phyloP scores from a whole-genome alignment of 2,329 filamentous ascomycete genomes.

The Pseudogymnoascus sp. region DNA sequence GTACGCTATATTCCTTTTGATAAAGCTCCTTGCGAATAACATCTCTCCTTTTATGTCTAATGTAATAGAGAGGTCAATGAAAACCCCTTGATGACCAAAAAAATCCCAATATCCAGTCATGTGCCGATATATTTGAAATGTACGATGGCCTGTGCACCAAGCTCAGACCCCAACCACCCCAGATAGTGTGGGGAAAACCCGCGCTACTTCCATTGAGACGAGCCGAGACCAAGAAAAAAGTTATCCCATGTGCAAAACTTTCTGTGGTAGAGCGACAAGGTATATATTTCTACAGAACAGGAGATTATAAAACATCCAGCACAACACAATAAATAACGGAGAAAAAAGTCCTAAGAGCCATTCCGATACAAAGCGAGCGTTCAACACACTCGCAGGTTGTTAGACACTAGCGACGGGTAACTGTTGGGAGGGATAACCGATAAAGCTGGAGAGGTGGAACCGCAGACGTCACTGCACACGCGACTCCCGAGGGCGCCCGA shows the following conservation, averaged over 20 bases:
- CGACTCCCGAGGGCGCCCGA: constrained; percentile 1
- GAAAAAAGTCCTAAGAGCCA: no score
- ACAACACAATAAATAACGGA: background rate
- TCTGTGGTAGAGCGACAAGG: background rate
- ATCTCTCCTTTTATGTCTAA: background rate
- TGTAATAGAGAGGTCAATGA: background rate
- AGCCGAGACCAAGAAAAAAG: background rate
- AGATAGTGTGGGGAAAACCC: background rate
- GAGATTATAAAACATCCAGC: background rate
- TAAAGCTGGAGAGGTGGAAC: background rate
- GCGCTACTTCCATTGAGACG: constrained; percentile 2
- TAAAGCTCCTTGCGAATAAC: background rate
- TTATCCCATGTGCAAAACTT: background rate
- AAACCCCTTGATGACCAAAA: background rate
- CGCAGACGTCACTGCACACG: background rate
- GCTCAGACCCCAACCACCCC: background rate
- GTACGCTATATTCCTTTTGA: background rate
- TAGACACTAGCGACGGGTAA: constrained; percentile 4
- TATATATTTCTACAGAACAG: background rate
- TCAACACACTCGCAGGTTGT: background rate
- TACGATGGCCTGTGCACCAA: background rate
- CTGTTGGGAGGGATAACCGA: constrained; percentile 5
- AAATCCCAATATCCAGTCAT: background rate
- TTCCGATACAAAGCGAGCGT: background rate
- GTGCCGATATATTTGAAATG: background rate